These are phyloP conservation scores for Nicotiana tabacum DNA, from an alignment of 257 asterid genomes.

Conservation along the genomic window DNA sequence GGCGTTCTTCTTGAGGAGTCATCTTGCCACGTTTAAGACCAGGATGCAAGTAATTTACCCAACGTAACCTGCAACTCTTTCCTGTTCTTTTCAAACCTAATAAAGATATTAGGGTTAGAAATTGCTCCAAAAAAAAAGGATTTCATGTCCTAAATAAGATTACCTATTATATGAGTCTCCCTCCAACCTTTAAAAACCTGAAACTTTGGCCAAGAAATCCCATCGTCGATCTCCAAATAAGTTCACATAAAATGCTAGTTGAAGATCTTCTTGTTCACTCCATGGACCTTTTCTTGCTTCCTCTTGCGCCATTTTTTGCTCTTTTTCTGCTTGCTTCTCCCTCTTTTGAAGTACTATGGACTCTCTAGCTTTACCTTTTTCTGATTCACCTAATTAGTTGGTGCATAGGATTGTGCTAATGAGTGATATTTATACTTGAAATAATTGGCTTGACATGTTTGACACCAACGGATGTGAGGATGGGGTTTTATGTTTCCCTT, in stretches of 20 bases:
- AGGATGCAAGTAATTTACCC: constrained; percentile 93
- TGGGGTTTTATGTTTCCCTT: background rate
- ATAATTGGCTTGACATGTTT: background rate
- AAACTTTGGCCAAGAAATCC: constrained; percentile 92
- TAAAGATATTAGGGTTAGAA: background rate
- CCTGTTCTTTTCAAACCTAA: constrained; percentile 76
- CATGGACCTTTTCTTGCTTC: constrained; percentile 74
- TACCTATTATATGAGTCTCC: constrained; percentile 49
- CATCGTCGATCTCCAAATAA: constrained; percentile 86
- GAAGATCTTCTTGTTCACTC: constrained; percentile 82
- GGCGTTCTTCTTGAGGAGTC: constrained; percentile 22
- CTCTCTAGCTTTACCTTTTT: background rate
- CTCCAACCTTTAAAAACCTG: constrained; percentile 94
- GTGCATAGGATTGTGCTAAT: background rate
- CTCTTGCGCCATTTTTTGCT: constrained; percentile 26
- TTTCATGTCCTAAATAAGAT: constrained; percentile 68
- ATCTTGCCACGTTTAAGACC: constrained; percentile 76
- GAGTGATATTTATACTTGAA: constrained; percentile 21
- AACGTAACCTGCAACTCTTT: constrained; percentile 31
- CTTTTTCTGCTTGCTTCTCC: background rate
- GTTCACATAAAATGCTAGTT: constrained; percentile 71
- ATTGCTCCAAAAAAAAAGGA: constrained; percentile 10
- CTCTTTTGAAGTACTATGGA: background rate
- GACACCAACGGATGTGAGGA: too few relatives aligned
- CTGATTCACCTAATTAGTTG: constrained; percentile 1